A percentile compares a stretch with the other conserved stretches of the same genome.
Conservation (phyloP, 129 eudicot genomes). For the Ambrosia artemisiifolia region DNA sequence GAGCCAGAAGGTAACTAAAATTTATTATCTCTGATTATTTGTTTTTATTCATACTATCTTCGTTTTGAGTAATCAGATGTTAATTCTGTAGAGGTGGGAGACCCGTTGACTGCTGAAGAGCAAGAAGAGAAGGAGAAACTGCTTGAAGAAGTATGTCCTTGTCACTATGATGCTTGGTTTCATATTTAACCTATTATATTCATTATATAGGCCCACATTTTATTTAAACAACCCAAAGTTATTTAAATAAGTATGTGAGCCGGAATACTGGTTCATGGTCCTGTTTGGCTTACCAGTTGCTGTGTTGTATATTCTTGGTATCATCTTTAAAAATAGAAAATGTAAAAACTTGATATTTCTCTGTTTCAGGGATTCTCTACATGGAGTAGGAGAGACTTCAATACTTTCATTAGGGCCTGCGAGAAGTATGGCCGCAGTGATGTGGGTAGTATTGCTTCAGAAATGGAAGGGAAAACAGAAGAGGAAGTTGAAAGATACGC, state of each 20-base stretch:
- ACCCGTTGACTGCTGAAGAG: constrained; percentile 97
- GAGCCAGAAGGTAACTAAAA: constrained; percentile 75
- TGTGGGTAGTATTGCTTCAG: constrained; percentile 70
- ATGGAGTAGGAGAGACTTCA: constrained; percentile 94
- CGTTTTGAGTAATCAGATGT: constrained; percentile 3
- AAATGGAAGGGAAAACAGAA: constrained; percentile 93
- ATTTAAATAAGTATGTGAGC: not conserved
- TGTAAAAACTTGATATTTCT: not conserved
- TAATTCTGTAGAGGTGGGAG: constrained; percentile 55
- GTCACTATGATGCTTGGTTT: not conserved
- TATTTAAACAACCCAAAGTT: not conserved
- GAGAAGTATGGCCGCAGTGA: constrained; percentile 93
- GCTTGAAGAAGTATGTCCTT: constrained; percentile 65
- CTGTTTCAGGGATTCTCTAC: constrained; percentile 73
- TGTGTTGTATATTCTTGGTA: not conserved
- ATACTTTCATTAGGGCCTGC: constrained; percentile 89
- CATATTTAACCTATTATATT: not conserved
- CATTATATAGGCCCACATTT: not conserved
- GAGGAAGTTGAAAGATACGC: constrained; percentile 98
- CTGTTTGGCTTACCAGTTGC: not conserved
- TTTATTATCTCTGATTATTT: not conserved
- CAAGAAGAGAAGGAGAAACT: constrained; percentile 90
- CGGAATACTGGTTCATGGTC: not conserved
- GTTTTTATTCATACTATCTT: not conserved
- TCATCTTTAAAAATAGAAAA: not conserved